Base-by-base conservation (phyloP, 257 asterid genomes). In the Apocynum venetum region DNA sequence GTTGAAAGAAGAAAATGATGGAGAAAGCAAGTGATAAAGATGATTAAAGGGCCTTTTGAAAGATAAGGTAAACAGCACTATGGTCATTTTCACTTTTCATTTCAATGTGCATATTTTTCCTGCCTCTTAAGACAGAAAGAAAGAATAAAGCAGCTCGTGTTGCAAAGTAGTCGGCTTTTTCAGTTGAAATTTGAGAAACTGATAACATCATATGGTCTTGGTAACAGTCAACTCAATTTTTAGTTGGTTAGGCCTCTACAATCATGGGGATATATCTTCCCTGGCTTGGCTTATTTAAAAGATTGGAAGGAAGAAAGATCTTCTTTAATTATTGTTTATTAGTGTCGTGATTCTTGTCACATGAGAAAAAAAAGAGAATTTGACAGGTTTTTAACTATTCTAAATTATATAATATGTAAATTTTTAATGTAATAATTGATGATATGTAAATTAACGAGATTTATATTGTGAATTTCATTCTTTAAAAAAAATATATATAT, bases 51-150 rank as follows among this genome's bases (percentile, higher is more conserved):
- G 81, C 51, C 35, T 43, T 55, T 67, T 31, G 20, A 38, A 71
- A 80, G 84, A 81, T 81, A 81, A 72, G 78, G 76, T 65, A 64
- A 77, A 77, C 65, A 72, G 76, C 84, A 81, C 81, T 77, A 72
- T 0, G 44, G 81, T 81, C 81, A 73, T 81, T 81, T 77, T 79
- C 82, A 61, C 6, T 67, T 31, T 52, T 74, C 82, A 73, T 7
- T 72, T 68, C 57, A 71, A 31, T 75, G 76, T 74, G 68, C 51
- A 40, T 51, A 43, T 7, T 71, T 59, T 53, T 71, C 3, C 67
- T 52, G 31, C 74, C n/a, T n/a, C 56, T 51, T 1, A 51, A 10
- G 1, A 51, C 12, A 6, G 10, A 19, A 77, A 71, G 56, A 71
- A 61, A 51, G 74, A 53, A 71, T 59, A 43, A 73, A 6, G 9